phyloP scores from a whole-genome alignment of 176 grass and related monocot species.

The Aegilops speltoides region DNA sequence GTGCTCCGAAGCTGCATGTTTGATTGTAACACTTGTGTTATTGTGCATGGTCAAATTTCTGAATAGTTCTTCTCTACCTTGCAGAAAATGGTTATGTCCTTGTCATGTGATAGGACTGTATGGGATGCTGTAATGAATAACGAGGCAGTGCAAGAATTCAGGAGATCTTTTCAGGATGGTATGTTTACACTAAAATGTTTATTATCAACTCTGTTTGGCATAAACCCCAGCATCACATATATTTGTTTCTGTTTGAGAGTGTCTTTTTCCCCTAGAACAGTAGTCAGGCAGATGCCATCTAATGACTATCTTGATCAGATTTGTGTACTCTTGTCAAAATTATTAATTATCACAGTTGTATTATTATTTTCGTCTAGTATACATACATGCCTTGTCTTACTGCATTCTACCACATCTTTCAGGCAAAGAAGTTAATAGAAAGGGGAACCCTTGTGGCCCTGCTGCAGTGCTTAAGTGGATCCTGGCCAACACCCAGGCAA shows the following conservation, averaged over 20 bases:
- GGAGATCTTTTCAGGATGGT: slow-evolving; percentile 70
- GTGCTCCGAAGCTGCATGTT: neutral
- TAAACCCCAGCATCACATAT: neutral
- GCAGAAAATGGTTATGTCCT: slow-evolving; percentile 89
- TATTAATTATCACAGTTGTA: neutral
- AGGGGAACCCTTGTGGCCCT: slow-evolving; percentile 28
- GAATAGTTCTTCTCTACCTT: neutral
- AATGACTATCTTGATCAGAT: slow-evolving; percentile 1
- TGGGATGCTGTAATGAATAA: slow-evolving; percentile 97
- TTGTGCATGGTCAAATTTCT: too few relatives aligned
- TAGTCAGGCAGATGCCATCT: neutral
- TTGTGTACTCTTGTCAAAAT: neutral
- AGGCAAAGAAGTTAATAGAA: slow-evolving; percentile 49
- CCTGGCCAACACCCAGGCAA: slow-evolving; percentile 50
- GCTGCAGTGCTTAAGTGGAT: slow-evolving; percentile 62
- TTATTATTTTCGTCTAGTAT: neutral
- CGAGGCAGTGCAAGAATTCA: slow-evolving; percentile 81
- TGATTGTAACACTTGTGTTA: neutral
- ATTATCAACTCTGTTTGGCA: slow-evolving; percentile 4
- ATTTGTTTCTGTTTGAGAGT: neutral
- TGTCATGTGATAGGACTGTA: slow-evolving; percentile 81
- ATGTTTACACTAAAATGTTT: neutral
- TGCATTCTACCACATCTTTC: slow-evolving; percentile 15
- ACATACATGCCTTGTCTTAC: slow-evolving; percentile 18
- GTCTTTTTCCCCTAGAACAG: neutral